A percentile compares a stretch with the other conserved stretches of the same genome.
These are phyloP conservation scores for Spathaspora sp. DNA, from an alignment of 1,139 yeast species.

Conservation along the genomic window DNA sequence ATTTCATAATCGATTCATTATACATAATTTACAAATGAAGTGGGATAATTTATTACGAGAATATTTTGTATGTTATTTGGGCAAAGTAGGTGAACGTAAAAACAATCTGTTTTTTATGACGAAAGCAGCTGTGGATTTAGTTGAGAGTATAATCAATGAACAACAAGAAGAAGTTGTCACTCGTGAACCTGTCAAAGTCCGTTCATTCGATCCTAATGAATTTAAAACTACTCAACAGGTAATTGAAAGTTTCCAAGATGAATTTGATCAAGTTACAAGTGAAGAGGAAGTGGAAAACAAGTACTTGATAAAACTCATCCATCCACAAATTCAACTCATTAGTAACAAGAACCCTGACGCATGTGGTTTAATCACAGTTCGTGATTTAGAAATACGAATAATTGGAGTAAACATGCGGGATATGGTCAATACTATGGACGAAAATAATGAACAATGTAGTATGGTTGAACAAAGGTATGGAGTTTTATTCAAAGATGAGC, in stretches of 20 bases:
- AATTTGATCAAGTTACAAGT: constrained; percentile 24
- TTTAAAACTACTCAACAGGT: constrained; percentile 32
- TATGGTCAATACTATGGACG: constrained; percentile 41
- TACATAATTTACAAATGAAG: constrained; percentile 73
- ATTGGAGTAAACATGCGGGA: constrained; percentile 53
- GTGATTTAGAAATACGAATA: constrained; percentile 68
- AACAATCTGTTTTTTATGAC: constrained; percentile 63
- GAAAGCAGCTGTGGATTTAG: constrained; percentile 68
- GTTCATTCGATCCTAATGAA: constrained; percentile 9
- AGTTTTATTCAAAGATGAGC: constrained; percentile 64
- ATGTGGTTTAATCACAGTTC: constrained; percentile 58
- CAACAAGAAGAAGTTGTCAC: not conserved
- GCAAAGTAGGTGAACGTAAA: constrained; percentile 55
- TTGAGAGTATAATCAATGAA: constrained; percentile 37
- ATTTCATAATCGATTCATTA: constrained; percentile 74
- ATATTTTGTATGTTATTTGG: constrained; percentile 60
- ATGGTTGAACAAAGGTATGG: constrained; percentile 74
- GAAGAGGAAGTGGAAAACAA: constrained; percentile 38
- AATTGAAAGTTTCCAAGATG: constrained; percentile 33
- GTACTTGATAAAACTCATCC: constrained; percentile 40
- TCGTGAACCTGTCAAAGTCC: not conserved
- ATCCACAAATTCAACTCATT: constrained; percentile 45
- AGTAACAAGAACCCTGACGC: constrained; percentile 34
- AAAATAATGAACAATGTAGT: constrained; percentile 38
- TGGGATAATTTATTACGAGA: constrained; percentile 77